Base-by-base conservation (phyloP, 495 filamentous ascomycete species). In the Xylaria castorea region DNA sequence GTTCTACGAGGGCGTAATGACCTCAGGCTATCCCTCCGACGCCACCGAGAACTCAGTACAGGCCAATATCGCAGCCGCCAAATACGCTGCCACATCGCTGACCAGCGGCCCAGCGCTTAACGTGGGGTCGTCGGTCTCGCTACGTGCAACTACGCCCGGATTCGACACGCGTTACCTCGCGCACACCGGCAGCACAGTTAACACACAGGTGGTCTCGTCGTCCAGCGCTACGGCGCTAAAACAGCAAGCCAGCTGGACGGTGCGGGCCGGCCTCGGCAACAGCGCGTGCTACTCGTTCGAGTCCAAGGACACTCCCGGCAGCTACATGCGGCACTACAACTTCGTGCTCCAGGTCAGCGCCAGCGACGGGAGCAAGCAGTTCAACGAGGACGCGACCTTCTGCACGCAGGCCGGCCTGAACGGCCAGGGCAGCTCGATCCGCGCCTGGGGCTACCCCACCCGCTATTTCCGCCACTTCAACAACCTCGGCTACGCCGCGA, bases 1-100 rank as follows among this genome's bases (percentile, higher is more conserved):
- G 0, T 89, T 89, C 80, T 90, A 90, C 78, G 87, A 90, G 76
- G 88, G 88, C 50, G 88, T 84, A 1, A 88, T 90, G 87, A 89
- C 88, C 68, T 79, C 82, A 7, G 87, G 88, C 44, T 90, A 88
- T 73, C 88, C 88, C 2, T 82, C 87, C 27, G 87, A 88, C 71
- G 83, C 79, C 46, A 87, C 84, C 36, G 88, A 90, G 76, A 80
- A 83, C 77, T 71, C 82, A 16, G 87, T 89, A 67, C 88, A 89
- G 78, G 88, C 88, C 40, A 83, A 90, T 70, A 85, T 90, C 71
- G 84, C 88, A 2, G 86, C 86, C 25, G 88, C 87, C 51, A 83
- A 81, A 74, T 90, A 90, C 64, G 85, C 83, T 18, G 77, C 73
- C 30, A 76, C 81, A 0, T 83, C 85, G 3, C 18, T 72, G 67